These are phyloP conservation scores for Triticum dicoccoides DNA, from an alignment of 176 grass and related monocot species.

Conservation along the genomic window DNA sequence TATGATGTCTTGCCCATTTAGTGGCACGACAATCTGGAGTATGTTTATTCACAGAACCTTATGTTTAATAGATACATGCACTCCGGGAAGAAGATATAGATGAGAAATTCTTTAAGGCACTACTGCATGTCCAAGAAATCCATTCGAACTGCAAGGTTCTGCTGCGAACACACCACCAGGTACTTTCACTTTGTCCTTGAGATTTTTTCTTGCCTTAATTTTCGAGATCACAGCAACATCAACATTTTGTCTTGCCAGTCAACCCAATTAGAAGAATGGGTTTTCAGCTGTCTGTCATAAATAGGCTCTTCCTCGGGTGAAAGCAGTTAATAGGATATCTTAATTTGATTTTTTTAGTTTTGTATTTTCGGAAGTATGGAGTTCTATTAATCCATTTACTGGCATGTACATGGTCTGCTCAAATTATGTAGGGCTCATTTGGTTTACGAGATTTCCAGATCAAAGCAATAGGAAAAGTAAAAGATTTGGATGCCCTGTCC, in stretches of 20 bases:
- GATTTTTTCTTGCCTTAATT: constrained; percentile 17
- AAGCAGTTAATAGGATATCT: background rate
- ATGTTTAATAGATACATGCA: constrained; percentile 72
- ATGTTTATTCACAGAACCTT: background rate
- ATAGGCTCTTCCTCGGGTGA: background rate
- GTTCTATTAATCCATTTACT: background rate
- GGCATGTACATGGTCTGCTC: background rate
- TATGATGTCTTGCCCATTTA: background rate
- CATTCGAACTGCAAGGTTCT: constrained; percentile 97
- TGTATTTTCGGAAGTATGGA: background rate
- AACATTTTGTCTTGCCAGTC: background rate
- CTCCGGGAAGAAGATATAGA: constrained; percentile 86
- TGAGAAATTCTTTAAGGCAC: constrained; percentile 94
- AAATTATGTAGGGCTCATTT: background rate
- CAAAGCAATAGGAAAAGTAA: too few relatives aligned
- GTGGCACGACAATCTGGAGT: background rate
- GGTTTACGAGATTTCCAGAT: too few relatives aligned
- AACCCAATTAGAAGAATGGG: background rate
- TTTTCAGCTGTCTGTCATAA: background rate
- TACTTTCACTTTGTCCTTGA: constrained; percentile 24
- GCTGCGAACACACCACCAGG: constrained; percentile 95
- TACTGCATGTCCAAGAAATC: constrained; percentile 97
- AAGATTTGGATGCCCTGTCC: too few relatives aligned
- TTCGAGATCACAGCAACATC: background rate
- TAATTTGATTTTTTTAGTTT: background rate